Conservation (phyloP, 1,284 basidiomycete genomes). For the Stereum hirsutum region DNA sequence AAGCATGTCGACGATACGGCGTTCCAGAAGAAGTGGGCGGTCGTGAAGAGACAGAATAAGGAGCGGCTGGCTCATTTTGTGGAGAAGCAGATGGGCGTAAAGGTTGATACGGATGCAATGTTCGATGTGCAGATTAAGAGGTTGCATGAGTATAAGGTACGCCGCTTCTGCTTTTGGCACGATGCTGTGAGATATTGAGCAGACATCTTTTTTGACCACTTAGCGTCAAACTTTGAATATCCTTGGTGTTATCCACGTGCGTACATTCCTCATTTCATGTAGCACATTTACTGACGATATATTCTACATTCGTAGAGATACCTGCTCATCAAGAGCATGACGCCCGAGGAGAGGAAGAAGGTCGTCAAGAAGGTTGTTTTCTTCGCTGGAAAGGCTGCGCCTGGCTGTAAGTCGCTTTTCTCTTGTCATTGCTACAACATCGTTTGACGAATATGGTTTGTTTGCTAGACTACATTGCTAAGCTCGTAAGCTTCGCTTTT, state of each 20-base stretch:
- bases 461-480: constrained; percentile 65
- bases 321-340: constrained; percentile 71
- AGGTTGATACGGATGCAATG: constrained; percentile 72
- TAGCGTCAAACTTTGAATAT: constrained; percentile 83
- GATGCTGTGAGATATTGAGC: constrained; percentile 3
- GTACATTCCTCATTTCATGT: constrained; percentile 15
- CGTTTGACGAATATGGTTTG: constrained; percentile 3
- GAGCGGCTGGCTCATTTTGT: constrained; percentile 75
- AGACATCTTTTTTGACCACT: no score
- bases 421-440: neutral
- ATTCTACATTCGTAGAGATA: constrained; percentile 54
- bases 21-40: constrained; percentile 75
- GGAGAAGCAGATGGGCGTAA: constrained; percentile 64
- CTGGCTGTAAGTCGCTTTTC: constrained; percentile 48
- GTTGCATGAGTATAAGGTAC: constrained; percentile 81
- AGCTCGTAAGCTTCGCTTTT: constrained; percentile 39
- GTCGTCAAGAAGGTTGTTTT: constrained; percentile 76
- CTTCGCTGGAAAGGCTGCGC: constrained; percentile 86
- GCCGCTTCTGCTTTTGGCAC: neutral
- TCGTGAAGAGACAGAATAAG: constrained; percentile 84
- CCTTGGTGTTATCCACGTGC: constrained; percentile 76
- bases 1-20: constrained; percentile 58
- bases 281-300: constrained; percentile 4
- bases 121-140: constrained; percentile 93
- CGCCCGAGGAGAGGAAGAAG: constrained; percentile 70